Evolutionary conservation across 331 rosid species (phyloP).

Genomic region (Malus hybrid): DNA sequence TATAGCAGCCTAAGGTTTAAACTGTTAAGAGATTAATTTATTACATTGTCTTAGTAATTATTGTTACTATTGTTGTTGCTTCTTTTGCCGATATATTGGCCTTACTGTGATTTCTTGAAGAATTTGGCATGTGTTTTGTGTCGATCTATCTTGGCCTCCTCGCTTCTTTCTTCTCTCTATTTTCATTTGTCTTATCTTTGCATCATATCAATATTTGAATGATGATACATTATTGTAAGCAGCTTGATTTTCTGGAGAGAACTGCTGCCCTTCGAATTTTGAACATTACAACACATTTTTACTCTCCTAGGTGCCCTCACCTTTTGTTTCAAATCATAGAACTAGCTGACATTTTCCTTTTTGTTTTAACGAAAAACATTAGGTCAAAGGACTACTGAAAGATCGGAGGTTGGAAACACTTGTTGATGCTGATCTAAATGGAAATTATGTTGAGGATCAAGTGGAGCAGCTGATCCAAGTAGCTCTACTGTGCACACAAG

Average conservation of each 20-base stretch:
- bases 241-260: neutral
- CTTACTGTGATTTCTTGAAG: neutral
- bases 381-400: constrained; percentile 85
- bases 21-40: neutral
- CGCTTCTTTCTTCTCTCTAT: neutral
- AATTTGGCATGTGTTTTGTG: neutral
- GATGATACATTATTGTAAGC: neutral
- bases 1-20: too few relatives aligned
- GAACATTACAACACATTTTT: neutral
- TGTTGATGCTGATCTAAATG: constrained; percentile 67
- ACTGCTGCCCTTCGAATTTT: neutral
- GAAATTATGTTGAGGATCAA: constrained; percentile 47
- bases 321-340: neutral
- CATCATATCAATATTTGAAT: neutral
- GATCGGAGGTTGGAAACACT: constrained; percentile 74
- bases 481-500: constrained; percentile 85
- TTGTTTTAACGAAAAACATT: neutral
- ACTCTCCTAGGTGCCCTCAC: neutral
- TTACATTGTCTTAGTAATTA: too few relatives aligned
- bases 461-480: constrained; percentile 87
- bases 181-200: neutral
- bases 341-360: constrained; percentile 4
- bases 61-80: neutral
- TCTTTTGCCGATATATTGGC: neutral
- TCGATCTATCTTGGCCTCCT: neutral